phyloP scores from a whole-genome alignment of 768 basidiomycete species.

The Suillus discolor region DNA sequence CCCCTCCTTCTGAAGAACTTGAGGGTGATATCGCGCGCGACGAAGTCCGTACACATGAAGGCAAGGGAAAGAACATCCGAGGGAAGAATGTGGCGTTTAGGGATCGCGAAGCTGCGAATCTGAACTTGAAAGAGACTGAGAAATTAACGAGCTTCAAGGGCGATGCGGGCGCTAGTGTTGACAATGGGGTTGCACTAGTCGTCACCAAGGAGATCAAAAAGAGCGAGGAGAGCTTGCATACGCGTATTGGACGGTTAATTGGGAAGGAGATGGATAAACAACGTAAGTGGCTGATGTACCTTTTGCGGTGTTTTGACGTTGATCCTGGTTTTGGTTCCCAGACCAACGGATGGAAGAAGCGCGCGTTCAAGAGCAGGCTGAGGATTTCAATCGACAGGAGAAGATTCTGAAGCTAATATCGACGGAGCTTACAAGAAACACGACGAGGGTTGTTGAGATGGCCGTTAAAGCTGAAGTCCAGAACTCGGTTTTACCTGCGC shows the following conservation, averaged over 20 bases:
- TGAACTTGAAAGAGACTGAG: slow-evolving; percentile 25
- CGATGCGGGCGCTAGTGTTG: slow-evolving; percentile 42
- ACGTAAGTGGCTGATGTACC: slow-evolving; percentile 49
- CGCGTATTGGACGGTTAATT: slow-evolving; percentile 75
- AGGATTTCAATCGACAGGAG: slow-evolving; percentile 84
- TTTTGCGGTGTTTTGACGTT: slow-evolving; percentile 8
- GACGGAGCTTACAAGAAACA: slow-evolving; percentile 83
- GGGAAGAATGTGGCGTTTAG: slow-evolving; percentile 66
- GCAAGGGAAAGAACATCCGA: slow-evolving; percentile 50
- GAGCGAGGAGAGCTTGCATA: slow-evolving; percentile 80
- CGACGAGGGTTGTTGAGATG: slow-evolving; percentile 86
- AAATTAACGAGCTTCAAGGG: slow-evolving; percentile 19
- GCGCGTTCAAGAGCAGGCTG: slow-evolving; percentile 73
- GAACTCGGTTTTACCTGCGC: slow-evolving; percentile 77
- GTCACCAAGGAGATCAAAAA: slow-evolving; percentile 79
- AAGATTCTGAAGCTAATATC: slow-evolving; percentile 89
- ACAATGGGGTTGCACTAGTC: slow-evolving; percentile 56
- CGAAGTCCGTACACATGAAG: slow-evolving; percentile 53
- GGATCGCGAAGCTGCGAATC: slow-evolving; percentile 39
- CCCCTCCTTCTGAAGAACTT: slow-evolving; percentile 75
- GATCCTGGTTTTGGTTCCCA: slow-evolving; percentile 29
- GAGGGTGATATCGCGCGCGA: slow-evolving; percentile 67
- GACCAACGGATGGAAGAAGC: slow-evolving; percentile 86
- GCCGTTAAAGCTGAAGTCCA: slow-evolving; percentile 87
- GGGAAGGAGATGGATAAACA: slow-evolving; percentile 90